Base-by-base conservation (phyloP, 2,329 filamentous ascomycete species). In the Geosmithia putterillii region DNA sequence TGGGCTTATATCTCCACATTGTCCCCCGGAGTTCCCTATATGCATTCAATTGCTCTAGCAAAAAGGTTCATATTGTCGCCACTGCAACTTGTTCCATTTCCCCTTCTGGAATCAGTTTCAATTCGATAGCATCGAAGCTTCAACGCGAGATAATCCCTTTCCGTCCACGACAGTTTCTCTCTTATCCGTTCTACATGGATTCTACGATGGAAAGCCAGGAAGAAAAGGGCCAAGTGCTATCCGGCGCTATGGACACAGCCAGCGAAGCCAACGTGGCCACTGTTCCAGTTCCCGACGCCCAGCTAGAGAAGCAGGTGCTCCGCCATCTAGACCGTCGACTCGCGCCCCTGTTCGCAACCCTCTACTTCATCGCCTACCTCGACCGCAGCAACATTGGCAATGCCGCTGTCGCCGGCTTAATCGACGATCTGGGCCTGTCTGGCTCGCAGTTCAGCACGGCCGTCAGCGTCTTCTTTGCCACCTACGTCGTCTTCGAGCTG, bases 371-470 rank as follows among this genome's bases (percentile, higher is more conserved):
- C 18, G 65, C 64, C 48, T 71, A 72, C 53, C 47, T 51, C 38
- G 48, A 50, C 43, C 43, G 48, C 20, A 50, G 45, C 42, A 51
- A 51, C 42, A 50, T 51, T 17, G 69, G 73, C n/a, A 79, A 78
- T 55, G 73, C 73, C 3, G 68, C 64, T 47, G 53, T 79, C 7
- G 73, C 71, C 3, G 72, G 73, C 0, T 57, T 79, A 9, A 28
- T 39, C 9, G 46, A 38, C 15, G 40, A 20, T n/a, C 43, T 45
- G 35, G 46, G 22, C 3, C 36, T 50, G 14, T 40, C 40, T 7
- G 42, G 41, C 15, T 63, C 66, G 20, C 66, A 79, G 54, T 84
- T 81, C 58, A 81, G 81, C 57, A 60, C 72, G 10, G 52, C 51
- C 20, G 47, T 52, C 22, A 48, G 48, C 28, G 46, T 74, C 40